A percentile compares a stretch with the other conserved stretches of the same genome.
Conservation (phyloP, 352 stramenopile genomes). For the Phytophthora ohioensis region DNA sequence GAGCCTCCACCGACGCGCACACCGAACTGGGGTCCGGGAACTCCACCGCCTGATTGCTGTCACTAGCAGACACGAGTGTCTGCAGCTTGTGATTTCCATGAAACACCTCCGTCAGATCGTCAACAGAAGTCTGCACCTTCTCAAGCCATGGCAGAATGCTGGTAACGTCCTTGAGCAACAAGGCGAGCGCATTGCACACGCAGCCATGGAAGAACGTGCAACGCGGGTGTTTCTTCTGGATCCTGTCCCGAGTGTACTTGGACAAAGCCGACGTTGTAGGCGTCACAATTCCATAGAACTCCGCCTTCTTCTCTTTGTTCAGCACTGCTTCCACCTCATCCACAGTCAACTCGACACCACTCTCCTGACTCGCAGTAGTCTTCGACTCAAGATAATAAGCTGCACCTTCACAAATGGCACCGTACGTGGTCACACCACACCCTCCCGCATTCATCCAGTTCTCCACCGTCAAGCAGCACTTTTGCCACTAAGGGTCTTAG, state of each 20-base stretch:
- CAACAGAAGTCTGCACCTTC: slow-evolving; percentile 45
- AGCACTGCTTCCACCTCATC: slow-evolving; percentile 65
- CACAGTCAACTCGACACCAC: slow-evolving; percentile 39
- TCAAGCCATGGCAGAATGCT: slow-evolving; percentile 63
- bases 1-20: slow-evolving; percentile 52
- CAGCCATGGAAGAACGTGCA: slow-evolving; percentile 79
- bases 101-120: slow-evolving; percentile 53
- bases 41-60: slow-evolving; percentile 26
- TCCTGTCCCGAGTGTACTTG: slow-evolving; percentile 51
- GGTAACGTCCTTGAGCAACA: slow-evolving; percentile 63
- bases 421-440: slow-evolving; percentile 55
- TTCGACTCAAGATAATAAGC: slow-evolving; percentile 61
- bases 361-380: slow-evolving; percentile 15
- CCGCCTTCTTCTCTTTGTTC: slow-evolving; percentile 55
- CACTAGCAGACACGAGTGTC: slow-evolving; percentile 20
- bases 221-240: slow-evolving; percentile 68
- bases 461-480: slow-evolving; percentile 69
- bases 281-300: slow-evolving; percentile 63
- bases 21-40: slow-evolving; percentile 41
- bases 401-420: slow-evolving; percentile 43
- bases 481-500: slow-evolving; percentile 55
- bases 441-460: slow-evolving; percentile 56
- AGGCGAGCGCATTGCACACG: slow-evolving; percentile 50
- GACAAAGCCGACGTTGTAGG: slow-evolving; percentile 51
- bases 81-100: slow-evolving; percentile 56